These are phyloP conservation scores for Alopecurus myosuroides DNA, from an alignment of 176 grass and related monocot genomes.

Conservation along the genomic window DNA sequence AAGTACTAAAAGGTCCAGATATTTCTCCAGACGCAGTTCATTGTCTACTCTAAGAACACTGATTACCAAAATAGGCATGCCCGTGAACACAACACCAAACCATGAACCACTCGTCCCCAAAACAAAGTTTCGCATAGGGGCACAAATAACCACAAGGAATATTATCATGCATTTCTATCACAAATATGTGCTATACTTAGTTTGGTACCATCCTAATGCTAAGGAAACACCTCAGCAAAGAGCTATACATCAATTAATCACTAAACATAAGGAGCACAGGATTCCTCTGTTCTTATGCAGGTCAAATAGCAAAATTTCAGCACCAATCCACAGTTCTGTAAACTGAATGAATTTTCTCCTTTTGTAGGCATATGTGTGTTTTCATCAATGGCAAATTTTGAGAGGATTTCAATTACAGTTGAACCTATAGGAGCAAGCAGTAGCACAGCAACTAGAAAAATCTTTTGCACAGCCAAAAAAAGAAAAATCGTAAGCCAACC, in stretches of 20 bases:
- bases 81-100: not conserved
- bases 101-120: not conserved
- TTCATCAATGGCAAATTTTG: not conserved
- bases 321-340: not conserved
- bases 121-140: not conserved
- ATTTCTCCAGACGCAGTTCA: not conserved
- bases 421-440: not conserved
- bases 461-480: not conserved
- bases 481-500: slow-evolving; percentile 9
- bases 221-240: not conserved
- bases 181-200: not conserved
- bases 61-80: not conserved
- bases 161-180: not conserved
- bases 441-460: not conserved
- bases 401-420: not conserved
- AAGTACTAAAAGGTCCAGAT: not conserved
- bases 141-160: not conserved
- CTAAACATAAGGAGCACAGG: not conserved
- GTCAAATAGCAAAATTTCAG: not conserved
- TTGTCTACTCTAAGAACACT: not conserved
- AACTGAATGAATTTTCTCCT: not conserved
- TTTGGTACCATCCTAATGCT: not conserved
- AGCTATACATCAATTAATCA: not conserved
- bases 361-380: not conserved
- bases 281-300: not conserved